A percentile compares a stretch with the other conserved stretches of the same genome.
Evolutionary conservation across 1,284 basidiomycete species (phyloP).

Genomic region (Irpex lacteus): DNA sequence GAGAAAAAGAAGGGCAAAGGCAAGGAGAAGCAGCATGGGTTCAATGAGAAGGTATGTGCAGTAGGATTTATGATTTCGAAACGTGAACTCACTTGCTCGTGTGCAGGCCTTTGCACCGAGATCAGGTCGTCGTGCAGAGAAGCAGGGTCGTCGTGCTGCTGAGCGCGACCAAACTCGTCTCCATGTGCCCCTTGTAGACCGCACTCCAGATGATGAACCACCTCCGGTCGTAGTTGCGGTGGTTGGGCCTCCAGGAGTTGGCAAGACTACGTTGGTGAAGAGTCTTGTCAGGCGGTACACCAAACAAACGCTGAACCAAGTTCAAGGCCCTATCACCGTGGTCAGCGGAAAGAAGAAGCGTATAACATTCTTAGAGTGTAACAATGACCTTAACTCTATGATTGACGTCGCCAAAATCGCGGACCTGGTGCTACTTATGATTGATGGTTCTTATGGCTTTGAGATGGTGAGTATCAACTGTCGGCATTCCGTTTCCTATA

Average conservation of each 20-base stretch:
- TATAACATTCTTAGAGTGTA: conserved; percentile 96
- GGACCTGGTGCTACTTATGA: conserved; percentile 95
- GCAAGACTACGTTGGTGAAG: conserved; percentile 94
- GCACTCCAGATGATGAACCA: conserved; percentile 89
- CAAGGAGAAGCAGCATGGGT: conserved; percentile 70
- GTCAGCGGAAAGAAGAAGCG: conserved; percentile 90
- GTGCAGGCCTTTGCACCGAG: conserved; percentile 88
- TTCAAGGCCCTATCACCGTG: conserved; percentile 95
- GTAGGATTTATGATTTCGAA: background rate
- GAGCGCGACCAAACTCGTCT: conserved; percentile 94
- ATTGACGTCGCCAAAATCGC: conserved; percentile 97
- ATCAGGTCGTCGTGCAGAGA: conserved; percentile 86
- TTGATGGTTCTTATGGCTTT: conserved; percentile 97
- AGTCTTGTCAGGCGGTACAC: conserved; percentile 91
- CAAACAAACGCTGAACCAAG: conserved; percentile 90
- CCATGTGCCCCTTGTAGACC: conserved; percentile 94
- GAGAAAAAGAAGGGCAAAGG: conserved; percentile 69
- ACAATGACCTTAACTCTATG: conserved; percentile 98
- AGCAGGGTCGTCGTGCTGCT: conserved; percentile 86
- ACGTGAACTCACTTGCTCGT: background rate
- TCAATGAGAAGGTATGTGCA: conserved; percentile 85
- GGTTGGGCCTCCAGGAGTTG: conserved; percentile 95
- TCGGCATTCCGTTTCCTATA: background rate
- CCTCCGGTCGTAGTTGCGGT: conserved; percentile 97
- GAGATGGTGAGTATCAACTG: conserved; percentile 79